Conservation (phyloP, 371 early-diverging fungal species). For the Batrachochytrium dendrobatidis region DNA sequence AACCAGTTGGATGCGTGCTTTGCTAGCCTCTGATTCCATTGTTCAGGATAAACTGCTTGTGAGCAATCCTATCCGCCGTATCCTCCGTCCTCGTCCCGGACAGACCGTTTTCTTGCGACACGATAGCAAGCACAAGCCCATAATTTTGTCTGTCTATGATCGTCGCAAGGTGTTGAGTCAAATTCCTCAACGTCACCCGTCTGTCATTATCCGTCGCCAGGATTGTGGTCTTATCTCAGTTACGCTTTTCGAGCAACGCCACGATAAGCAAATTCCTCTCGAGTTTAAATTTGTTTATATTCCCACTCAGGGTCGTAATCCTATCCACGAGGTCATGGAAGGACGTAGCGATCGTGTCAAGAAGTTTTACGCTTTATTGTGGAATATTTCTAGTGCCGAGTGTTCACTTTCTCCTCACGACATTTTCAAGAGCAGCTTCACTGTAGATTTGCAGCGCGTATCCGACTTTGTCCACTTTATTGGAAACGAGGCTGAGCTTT, state of each 20-base stretch:
- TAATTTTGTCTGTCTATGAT: constrained; percentile 50
- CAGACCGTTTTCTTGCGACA: constrained; percentile 67
- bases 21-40: constrained; percentile 72
- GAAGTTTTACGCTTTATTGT: constrained; percentile 82
- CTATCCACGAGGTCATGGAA: constrained; percentile 89
- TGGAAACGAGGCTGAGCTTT: constrained; percentile 85
- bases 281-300: constrained; percentile 71
- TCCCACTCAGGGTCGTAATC: constrained; percentile 72
- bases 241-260: constrained; percentile 66
- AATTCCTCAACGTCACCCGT: constrained; percentile 51
- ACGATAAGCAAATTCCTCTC: constrained; percentile 58
- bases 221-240: constrained; percentile 51
- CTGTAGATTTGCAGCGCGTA: constrained; percentile 48
- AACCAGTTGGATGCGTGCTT: constrained; percentile 79
- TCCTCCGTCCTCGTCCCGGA: constrained; percentile 75
- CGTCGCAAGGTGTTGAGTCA: constrained; percentile 30
- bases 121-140: constrained; percentile 31
- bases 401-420: constrained; percentile 53
- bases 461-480: constrained; percentile 80
- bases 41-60: constrained; percentile 64
- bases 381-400: constrained; percentile 62
- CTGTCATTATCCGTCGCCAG: constrained; percentile 53
- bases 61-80: constrained; percentile 69
- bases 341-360: constrained; percentile 89
- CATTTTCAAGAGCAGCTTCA: constrained; percentile 57